Percentiles rank a stretch among this genome's conserved stretches.
These are phyloP conservation scores for Leccinum variicolor DNA, from an alignment of 768 basidiomycete species.

Conservation along the genomic window DNA sequence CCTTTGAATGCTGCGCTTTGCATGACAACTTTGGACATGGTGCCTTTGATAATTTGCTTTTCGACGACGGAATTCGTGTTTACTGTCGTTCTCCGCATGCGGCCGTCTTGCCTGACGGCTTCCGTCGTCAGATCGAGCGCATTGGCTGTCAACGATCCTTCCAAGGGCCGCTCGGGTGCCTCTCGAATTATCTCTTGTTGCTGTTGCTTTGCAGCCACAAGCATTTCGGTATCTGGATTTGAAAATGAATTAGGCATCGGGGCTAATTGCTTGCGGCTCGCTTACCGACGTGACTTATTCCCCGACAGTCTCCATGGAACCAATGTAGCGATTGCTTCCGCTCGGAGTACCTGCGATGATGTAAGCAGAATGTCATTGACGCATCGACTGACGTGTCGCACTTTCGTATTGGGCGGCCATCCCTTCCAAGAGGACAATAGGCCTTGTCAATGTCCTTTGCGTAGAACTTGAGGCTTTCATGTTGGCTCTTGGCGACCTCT, in stretches of 20 bases:
- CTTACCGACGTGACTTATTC: slow-evolving; percentile 54
- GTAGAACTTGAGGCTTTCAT: slow-evolving; percentile 46
- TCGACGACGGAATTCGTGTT: slow-evolving; percentile 43
- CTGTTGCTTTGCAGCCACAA: slow-evolving; percentile 18
- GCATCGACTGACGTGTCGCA: slow-evolving; percentile 28
- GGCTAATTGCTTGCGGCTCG: slow-evolving; percentile 4
- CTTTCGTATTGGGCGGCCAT: slow-evolving; percentile 63
- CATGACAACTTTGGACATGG: slow-evolving; percentile 50
- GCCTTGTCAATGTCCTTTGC: slow-evolving; percentile 41
- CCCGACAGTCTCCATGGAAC: slow-evolving; percentile 57
- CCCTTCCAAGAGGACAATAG: slow-evolving; percentile 53
- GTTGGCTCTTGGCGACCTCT: slow-evolving; percentile 51
- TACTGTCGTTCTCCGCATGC: slow-evolving; percentile 39
- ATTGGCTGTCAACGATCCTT: slow-evolving; percentile 30
- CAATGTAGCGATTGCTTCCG: slow-evolving; percentile 51
- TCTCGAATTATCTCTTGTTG: slow-evolving; percentile 10
- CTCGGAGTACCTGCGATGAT: slow-evolving; percentile 52
- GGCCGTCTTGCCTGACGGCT: slow-evolving; percentile 36
- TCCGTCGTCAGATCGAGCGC: slow-evolving; percentile 38
- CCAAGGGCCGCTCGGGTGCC: slow-evolving; percentile 26
- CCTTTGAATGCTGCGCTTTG: slow-evolving; percentile 19
- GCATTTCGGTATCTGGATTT: slow-evolving; percentile 20
- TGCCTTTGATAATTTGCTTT: slow-evolving; percentile 49
- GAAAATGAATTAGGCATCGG: slow-evolving; percentile 6
- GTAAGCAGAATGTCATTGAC: slow-evolving; percentile 1